Percentiles rank a stretch among this genome's conserved stretches.
Conservation (phyloP, 345 rosid species). For the Nephelium lappaceum region DNA sequence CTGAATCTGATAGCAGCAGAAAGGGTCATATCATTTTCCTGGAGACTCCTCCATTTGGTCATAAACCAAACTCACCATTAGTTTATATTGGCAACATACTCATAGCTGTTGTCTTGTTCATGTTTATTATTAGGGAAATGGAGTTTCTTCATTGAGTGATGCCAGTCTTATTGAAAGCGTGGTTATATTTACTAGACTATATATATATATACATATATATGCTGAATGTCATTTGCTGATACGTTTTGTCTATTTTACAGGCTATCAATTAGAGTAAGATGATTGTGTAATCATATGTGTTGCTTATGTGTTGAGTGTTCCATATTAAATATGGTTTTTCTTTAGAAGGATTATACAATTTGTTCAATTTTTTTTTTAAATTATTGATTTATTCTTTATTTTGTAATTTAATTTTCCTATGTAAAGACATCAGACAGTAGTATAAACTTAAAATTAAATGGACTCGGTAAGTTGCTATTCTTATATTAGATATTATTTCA, state of each 20-base stretch:
- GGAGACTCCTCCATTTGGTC: slow-evolving; percentile 13
- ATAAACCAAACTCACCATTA: slow-evolving; percentile 15
- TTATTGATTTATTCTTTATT: too few species aligned
- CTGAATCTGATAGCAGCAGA: neutral
- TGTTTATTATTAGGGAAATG: slow-evolving; percentile 7
- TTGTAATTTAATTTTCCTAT: too few species aligned
- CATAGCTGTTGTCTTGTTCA: slow-evolving; percentile 20
- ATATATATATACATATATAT: too few species aligned
- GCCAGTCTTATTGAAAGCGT: neutral
- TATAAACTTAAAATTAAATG: too few species aligned
- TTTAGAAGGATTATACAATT: too few species aligned
- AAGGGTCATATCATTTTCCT: slow-evolving; percentile 6
- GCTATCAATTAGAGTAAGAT: neutral
- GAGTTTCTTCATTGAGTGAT: neutral
- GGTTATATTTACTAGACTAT: too few species aligned
- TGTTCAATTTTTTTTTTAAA: too few species aligned
- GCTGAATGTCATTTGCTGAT: neutral
- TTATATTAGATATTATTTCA: too few species aligned
- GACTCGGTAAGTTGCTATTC: too few species aligned
- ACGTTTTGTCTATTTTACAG: neutral
- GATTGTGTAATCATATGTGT: neutral
- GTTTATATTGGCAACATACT: slow-evolving; percentile 19
- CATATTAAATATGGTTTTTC: neutral
- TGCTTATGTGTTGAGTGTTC: neutral
- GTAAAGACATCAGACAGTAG: too few species aligned